Percentiles rank a stretch among this genome's conserved stretches.
Evolutionary conservation across 352 stramenopile species (phyloP).

Genomic region (Halophytophthora polymorphica): DNA sequence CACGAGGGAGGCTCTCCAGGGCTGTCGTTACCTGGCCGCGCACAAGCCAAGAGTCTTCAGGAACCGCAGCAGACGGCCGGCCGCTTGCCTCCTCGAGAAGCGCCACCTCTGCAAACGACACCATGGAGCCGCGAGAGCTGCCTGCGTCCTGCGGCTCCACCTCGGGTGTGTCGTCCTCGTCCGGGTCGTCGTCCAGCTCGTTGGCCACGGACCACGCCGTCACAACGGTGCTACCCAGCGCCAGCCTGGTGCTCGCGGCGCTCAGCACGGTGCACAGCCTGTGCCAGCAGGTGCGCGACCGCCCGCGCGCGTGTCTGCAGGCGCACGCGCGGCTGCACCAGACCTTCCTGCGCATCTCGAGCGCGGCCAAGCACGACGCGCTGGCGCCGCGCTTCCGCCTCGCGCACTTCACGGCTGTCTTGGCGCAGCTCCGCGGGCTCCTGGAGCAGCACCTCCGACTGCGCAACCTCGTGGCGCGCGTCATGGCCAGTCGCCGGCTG

Average conservation of each 20-base stretch:
- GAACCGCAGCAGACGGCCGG: no score
- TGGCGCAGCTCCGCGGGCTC: slow-evolving; percentile 38
- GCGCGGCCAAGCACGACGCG: slow-evolving; percentile 21
- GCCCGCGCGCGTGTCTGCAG: slow-evolving; percentile 39
- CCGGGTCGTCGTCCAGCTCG: not conserved
- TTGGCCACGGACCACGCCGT: slow-evolving; percentile 21
- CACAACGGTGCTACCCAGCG: slow-evolving; percentile 24
- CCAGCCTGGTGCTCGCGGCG: slow-evolving; percentile 30
- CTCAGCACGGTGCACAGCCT: slow-evolving; percentile 37
- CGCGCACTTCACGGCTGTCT: slow-evolving; percentile 34
- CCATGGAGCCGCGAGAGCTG: slow-evolving; percentile 7
- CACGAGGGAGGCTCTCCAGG: no score
- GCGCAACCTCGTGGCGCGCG: slow-evolving; percentile 29
- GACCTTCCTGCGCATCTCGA: slow-evolving; percentile 39
- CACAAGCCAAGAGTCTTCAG: no score
- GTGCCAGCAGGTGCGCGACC: slow-evolving; percentile 42
- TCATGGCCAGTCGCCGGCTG: slow-evolving; percentile 41
- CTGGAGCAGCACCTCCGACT: slow-evolving; percentile 45
- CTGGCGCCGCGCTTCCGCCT: slow-evolving; percentile 27
- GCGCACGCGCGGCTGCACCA: slow-evolving; percentile 48
- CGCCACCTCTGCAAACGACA: not conserved
- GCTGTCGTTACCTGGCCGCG: no score
- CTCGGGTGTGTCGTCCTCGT: slow-evolving; percentile 3
- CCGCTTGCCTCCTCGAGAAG: no score
- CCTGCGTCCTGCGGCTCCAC: not conserved